Evolutionary conservation across 2,329 filamentous ascomycete species (phyloP), one percentile per base, ranked within the genome.

Genomic region (Graphiopsis chlorocephala): DNA sequence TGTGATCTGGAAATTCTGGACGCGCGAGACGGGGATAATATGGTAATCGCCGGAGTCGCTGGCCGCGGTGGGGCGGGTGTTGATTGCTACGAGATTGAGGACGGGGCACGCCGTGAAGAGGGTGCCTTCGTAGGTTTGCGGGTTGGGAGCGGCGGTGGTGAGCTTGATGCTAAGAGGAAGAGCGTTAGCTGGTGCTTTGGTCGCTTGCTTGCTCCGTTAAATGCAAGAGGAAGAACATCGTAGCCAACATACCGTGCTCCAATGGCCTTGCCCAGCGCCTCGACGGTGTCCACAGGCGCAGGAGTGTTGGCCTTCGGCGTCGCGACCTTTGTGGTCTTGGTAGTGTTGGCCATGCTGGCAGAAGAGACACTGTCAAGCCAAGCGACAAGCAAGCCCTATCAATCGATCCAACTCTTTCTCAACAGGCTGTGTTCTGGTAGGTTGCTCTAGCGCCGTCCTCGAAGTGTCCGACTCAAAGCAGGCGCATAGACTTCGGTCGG

Each of bases 71-170:
- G 81, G 75, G 14, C 80, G 80, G 20, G 82, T 86, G 76, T 87
- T 86, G 75, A 89, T 82, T 52, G 84, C 85, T 70, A 89, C 79
- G 64, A 88, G 78, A 70, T 87, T 87, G 64, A 85, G 85, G 70
- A 85, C 79, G 28, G 85, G 85, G 73, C 84, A 85, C 53, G 84
- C 85, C 29, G 86, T 87, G 76, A 86, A 88, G 65, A 89, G 80
- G 20, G 81, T 86, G 71, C 87, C 87, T 75, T 89, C 86, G 65
- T 86, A 77, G 26, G 81, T 83, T 50, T 81, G 80, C 61, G 82
- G 77, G 63, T 79, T 74, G 8, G 81, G 81, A 29, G 81, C 77
- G 17, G 81, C 79, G 59, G 85, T 87, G 64, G 81, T 86, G 68
- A 89, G 75, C 69, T 84, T 86, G 72, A 88, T 79, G 65, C 86